phyloP scores from a whole-genome alignment of 2,329 filamentous ascomycete species.

The Penicillium sp. region DNA sequence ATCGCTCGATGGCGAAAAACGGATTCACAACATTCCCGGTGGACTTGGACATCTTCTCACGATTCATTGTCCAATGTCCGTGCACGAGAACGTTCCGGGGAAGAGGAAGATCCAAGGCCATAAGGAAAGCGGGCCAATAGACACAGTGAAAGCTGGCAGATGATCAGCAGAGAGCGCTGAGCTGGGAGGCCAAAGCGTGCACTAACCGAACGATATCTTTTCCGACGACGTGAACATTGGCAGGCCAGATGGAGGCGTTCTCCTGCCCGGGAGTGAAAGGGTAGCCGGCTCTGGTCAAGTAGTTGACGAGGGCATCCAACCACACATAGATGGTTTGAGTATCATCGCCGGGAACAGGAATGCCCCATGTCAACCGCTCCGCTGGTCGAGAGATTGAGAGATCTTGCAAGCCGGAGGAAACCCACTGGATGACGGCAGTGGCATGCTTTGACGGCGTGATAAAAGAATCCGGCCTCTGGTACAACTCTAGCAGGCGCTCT shows the following conservation, averaged over 20 bases:
- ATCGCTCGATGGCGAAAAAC: conserved; percentile 84
- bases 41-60: conserved; percentile 94
- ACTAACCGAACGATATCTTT: conserved; percentile 81
- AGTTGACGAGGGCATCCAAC: conserved; percentile 94
- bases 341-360: conserved; percentile 78
- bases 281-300: conserved; percentile 83
- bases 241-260: conserved; percentile 72
- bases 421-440: conserved; percentile 74
- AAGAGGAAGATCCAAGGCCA: conserved; percentile 77
- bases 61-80: conserved; percentile 91
- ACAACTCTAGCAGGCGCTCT: conserved; percentile 75
- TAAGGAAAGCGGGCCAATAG: conserved; percentile 95
- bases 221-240: conserved; percentile 86
- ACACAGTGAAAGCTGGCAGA: conserved; percentile 74
- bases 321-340: conserved; percentile 96
- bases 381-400: conserved; percentile 83
- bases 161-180: conserved; percentile 18
- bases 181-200: conserved; percentile 4
- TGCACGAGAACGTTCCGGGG: conserved; percentile 82
- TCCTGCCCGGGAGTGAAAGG: conserved; percentile 66
- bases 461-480: conserved; percentile 71
- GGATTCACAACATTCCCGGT: conserved; percentile 94
- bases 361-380: conserved; percentile 78
- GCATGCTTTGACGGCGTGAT: conserved; percentile 70
- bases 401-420: conserved; percentile 75